Evolutionary conservation across 2,329 filamentous ascomycete genomes (phyloP), one percentile per base, ranked within the genome.

Genomic region (Clarireedia monteithiana): DNA sequence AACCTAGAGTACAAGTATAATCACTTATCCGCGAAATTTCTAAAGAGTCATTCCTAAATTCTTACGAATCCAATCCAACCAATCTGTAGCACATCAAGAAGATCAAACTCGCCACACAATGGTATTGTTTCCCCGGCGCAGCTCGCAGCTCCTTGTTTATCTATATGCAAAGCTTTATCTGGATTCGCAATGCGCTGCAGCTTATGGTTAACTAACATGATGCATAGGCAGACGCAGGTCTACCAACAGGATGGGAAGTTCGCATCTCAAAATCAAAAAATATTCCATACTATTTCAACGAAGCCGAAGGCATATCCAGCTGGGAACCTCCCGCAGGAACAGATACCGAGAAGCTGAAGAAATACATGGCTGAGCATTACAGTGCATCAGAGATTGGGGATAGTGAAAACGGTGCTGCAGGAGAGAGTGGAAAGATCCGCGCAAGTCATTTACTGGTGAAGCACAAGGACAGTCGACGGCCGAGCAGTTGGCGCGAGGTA

Each of bases 231-330:
- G 87, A 91, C 56, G 85, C 86, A 64, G 92, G 92, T 71, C 83
- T 96, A 61, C 91, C 91, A 60, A 72, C 83, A 50, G 84, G 85
- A 72, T 96, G 92, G 91, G 94, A 97, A 76, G 90, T 99, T 69
- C 90, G 94, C 72, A 90, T 95, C 76, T 96, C 90, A 73, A 95
- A 96, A 78, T 95, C 90, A 73, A 97, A 96, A 78, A 95, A 95
- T 75, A 86, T 97, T 38, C 94, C 94, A 39, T 99, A 99, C 79
- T 99, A 97, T 78, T 97, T 96, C 86, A 95, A 96, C 74, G 77
- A 86, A 47, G 76, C 75, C 64, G 89, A 90, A 61, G 92, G 91
- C 72, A 84, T 90, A 70, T 97, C 94, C 61, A 84, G 89, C 74
- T 99, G 94, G 94, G 94, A 97, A 70, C 92, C 94, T 3, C 94